Percentiles rank a stretch among this genome's conserved stretches.
Conservation (phyloP, 83 land plant genomes). For the Isoetes engelmannii region DNA sequence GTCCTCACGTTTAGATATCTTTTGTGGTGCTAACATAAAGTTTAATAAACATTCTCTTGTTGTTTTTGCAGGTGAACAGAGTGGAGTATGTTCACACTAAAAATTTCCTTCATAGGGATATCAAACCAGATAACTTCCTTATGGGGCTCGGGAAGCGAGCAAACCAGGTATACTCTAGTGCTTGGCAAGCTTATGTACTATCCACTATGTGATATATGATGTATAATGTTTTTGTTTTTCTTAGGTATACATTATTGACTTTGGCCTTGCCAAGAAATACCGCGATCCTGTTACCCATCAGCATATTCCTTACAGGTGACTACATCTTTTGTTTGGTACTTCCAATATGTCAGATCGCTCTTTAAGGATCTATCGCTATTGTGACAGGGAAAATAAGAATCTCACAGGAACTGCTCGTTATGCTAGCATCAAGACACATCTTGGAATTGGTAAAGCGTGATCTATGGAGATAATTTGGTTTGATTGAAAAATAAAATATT, state of each 20-base stretch:
- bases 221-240: neutral
- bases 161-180: conserved; percentile 40
- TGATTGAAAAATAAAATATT: neutral
- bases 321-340: conserved; percentile 1
- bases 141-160: conserved; percentile 69
- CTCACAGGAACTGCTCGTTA: conserved; percentile 15
- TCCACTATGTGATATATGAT: too few species aligned
- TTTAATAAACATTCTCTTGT: neutral
- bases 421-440: conserved; percentile 18
- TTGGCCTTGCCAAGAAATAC: conserved; percentile 54
- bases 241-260: conserved; percentile 52
- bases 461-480: neutral
- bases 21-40: neutral
- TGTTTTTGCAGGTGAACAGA: conserved; percentile 43
- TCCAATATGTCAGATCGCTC: neutral
- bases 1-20: neutral
- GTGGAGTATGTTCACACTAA: conserved; percentile 66
- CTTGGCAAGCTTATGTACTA: too few species aligned
- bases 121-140: conserved; percentile 67
- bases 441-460: conserved; percentile 5
- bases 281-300: conserved; percentile 47
- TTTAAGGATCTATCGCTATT: neutral
- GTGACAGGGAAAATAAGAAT: conserved; percentile 19
- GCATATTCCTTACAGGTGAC: conserved; percentile 54
- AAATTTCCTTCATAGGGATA: conserved; percentile 65